Evolutionary conservation across 192 early-diverging fungal genomes (phyloP).

Genomic region (Entomortierella beljakovae): DNA sequence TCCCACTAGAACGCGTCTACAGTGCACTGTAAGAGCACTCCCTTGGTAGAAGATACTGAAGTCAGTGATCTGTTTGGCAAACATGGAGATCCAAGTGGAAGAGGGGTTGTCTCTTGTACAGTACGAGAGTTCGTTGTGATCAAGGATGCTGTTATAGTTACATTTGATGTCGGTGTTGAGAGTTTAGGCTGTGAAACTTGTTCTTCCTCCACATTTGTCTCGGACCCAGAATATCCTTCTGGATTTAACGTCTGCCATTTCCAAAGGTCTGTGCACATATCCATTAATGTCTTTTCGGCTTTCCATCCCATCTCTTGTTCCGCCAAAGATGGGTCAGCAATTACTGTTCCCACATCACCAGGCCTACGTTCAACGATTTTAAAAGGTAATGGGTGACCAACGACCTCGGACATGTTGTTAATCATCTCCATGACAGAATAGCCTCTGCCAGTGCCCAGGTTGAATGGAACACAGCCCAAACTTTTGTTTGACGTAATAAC

Average conservation of each 20-base stretch:
- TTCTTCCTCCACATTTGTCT: too few relatives aligned
- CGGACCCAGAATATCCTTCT: too few relatives aligned
- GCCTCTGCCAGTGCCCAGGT: constrained; percentile 91
- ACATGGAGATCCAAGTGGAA: too few relatives aligned
- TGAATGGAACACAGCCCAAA: constrained; percentile 78
- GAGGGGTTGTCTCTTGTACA: too few relatives aligned
- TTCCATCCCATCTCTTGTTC: constrained; percentile 50
- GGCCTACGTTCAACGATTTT: constrained; percentile 71
- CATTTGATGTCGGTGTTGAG: too few relatives aligned
- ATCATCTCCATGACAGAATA: constrained; percentile 91
- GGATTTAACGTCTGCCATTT: constrained; percentile 66
- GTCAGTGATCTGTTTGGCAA: too few relatives aligned
- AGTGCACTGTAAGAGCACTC: too few relatives aligned
- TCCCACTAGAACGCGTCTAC: too few relatives aligned
- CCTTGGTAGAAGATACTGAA: too few relatives aligned
- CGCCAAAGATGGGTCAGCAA: constrained; percentile 74
- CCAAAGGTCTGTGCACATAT: constrained; percentile 71
- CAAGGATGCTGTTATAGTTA: too few relatives aligned
- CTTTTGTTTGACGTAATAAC: constrained; percentile 46
- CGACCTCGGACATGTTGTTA: constrained; percentile 77
- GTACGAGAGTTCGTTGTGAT: too few relatives aligned
- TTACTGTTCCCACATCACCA: constrained; percentile 87
- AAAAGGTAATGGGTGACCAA: constrained; percentile 84
- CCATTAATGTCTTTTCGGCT: constrained; percentile 51
- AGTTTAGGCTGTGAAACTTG: too few relatives aligned